Percentiles rank a stretch among this genome's conserved stretches.
phyloP scores from a whole-genome alignment of 768 basidiomycete species.

The Tulasnella sp. region DNA sequence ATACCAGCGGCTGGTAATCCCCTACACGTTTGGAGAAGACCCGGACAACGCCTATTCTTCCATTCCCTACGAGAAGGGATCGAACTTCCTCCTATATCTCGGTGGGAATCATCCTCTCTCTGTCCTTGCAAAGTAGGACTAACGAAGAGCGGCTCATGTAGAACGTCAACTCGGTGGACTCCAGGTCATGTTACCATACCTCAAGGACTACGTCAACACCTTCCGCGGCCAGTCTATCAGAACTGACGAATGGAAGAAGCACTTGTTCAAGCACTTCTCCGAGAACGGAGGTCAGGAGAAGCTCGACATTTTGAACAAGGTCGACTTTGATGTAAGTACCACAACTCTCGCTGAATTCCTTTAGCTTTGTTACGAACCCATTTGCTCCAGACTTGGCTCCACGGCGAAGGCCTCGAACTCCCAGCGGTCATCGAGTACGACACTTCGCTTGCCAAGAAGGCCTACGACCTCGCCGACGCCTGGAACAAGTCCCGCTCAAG shows the following conservation, averaged over 20 bases:
- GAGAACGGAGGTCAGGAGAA: constrained; percentile 48
- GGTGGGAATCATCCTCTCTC: constrained; percentile 37
- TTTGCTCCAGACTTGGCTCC: constrained; percentile 55
- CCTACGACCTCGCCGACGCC: constrained; percentile 56
- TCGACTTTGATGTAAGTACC: constrained; percentile 63
- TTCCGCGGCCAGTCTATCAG: constrained; percentile 71
- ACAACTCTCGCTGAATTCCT: not conserved
- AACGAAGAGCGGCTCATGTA: constrained; percentile 20
- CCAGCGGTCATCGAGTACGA: constrained; percentile 72
- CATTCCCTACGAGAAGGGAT: constrained; percentile 84
- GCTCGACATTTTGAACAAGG: constrained; percentile 48
- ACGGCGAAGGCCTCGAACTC: constrained; percentile 63
- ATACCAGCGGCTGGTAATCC: constrained; percentile 71
- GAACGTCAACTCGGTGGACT: constrained; percentile 70
- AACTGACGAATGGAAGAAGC: constrained; percentile 71
- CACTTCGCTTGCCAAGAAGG: constrained; percentile 50
- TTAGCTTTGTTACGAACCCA: too few species aligned
- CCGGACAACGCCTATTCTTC: constrained; percentile 21
- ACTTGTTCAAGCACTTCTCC: constrained; percentile 61
- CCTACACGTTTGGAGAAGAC: constrained; percentile 37
- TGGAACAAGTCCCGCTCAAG: constrained; percentile 57
- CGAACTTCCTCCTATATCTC: constrained; percentile 76
- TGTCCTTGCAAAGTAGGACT: too few species aligned
- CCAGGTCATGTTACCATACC: constrained; percentile 74
- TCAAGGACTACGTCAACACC: constrained; percentile 67